Percentiles rank a stretch among this genome's conserved stretches.
Conservation (phyloP, 495 filamentous ascomycete genomes). For the Chaetomidium leptoderma region DNA sequence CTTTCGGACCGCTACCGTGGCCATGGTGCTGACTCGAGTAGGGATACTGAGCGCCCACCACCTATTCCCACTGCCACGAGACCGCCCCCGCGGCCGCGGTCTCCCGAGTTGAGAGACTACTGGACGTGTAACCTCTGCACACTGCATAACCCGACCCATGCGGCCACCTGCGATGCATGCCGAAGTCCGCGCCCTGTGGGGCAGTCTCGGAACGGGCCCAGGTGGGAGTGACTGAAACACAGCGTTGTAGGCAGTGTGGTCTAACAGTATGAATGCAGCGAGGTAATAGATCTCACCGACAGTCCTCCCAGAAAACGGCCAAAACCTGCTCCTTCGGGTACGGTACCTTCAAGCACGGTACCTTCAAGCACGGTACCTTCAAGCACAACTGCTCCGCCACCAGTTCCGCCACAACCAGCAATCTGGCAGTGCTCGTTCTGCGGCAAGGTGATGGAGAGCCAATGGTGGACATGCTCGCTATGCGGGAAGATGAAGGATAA, state of each 20-base stretch:
- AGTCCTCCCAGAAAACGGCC: conserved; percentile 20
- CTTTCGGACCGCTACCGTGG: neutral
- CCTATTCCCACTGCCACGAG: conserved; percentile 23
- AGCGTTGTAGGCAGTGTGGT: neutral
- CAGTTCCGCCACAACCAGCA: conserved; percentile 49
- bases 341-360: too few relatives aligned
- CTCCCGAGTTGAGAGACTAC: conserved; percentile 4
- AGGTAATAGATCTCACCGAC: conserved; percentile 32
- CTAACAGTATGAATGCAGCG: neutral
- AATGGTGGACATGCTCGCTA: conserved; percentile 74
- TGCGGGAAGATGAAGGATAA: conserved; percentile 66
- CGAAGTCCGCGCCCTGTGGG: conserved; percentile 53
- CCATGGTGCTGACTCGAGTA: neutral
- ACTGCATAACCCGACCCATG: conserved; percentile 64
- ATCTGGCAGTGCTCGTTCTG: conserved; percentile 71
- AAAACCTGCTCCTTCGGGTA: conserved; percentile 19
- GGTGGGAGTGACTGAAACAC: neutral
- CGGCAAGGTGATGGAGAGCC: conserved; percentile 59
- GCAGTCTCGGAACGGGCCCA: neutral
- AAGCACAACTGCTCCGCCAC: conserved; percentile 33
- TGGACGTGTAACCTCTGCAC: conserved; percentile 84
- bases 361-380: too few relatives aligned
- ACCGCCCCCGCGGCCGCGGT: conserved; percentile 4
- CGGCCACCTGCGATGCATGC: conserved; percentile 78
- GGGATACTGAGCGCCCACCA: conserved; percentile 22